These are phyloP conservation scores for Cymbopogon citratus DNA, from an alignment of 176 grass and related monocot genomes.

Conservation along the genomic window DNA sequence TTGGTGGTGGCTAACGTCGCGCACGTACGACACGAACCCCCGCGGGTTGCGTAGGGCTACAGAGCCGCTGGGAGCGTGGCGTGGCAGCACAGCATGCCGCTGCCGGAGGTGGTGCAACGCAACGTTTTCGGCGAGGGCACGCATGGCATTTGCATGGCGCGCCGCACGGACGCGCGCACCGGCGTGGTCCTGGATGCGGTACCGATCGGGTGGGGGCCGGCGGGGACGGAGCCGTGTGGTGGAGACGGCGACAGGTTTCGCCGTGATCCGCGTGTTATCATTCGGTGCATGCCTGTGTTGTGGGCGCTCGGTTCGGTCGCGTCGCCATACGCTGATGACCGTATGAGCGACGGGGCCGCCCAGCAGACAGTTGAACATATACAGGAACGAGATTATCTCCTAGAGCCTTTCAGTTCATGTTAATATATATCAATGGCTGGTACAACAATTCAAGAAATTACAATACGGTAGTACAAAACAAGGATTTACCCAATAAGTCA, in stretches of 20 bases:
- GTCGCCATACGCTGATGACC: too few species aligned
- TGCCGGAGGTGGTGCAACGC: not conserved
- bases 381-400: too few species aligned
- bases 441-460: too few species aligned
- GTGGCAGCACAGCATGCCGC: not conserved
- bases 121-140: not conserved
- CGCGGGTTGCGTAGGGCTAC: not conserved
- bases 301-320: too few species aligned
- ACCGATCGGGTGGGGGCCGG: not conserved
- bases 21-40: too few species aligned
- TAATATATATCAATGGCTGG: too few species aligned
- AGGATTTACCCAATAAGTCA: too few species aligned
- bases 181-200: not conserved
- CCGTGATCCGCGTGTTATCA: constrained; percentile 2
- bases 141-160: not conserved
- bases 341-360: too few species aligned
- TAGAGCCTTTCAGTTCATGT: too few species aligned
- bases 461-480: too few species aligned
- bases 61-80: not conserved
- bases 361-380: too few species aligned
- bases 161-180: too few species aligned
- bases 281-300: not conserved
- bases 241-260: constrained; percentile 12
- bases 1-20: not conserved
- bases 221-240: not conserved